A percentile compares a stretch with the other conserved stretches of the same genome.
phyloP scores from a whole-genome alignment of 73 alveolate species.

The Tetrahymena malaccensis region DNA sequence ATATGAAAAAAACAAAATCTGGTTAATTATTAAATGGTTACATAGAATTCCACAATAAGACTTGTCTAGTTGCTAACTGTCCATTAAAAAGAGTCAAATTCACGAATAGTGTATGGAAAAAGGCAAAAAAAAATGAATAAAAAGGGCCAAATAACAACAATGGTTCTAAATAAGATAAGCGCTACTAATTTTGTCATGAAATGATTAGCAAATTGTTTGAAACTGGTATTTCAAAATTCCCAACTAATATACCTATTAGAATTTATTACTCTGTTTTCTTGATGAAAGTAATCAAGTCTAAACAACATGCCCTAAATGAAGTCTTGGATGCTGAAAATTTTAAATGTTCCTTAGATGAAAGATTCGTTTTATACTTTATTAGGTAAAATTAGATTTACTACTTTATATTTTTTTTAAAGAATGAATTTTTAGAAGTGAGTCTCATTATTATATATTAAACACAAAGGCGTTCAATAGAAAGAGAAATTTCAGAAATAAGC shows the following conservation, averaged over 20 bases:
- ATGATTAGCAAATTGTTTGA: conserved; percentile 12
- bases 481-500: conserved; percentile 27
- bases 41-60: conserved; percentile 32
- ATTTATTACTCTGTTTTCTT: conserved; percentile 28
- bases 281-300: conserved; percentile 19
- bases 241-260: conserved; percentile 25
- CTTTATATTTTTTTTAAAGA: too few species aligned
- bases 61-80: conserved; percentile 26
- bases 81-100: conserved; percentile 37
- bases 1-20: conserved; percentile 17
- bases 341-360: conserved; percentile 11
- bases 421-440: too few species aligned
- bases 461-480: conserved; percentile 5
- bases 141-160: background rate
- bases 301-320: conserved; percentile 33
- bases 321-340: conserved; percentile 7
- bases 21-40: conserved; percentile 32
- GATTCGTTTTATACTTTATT: conserved; percentile 3
- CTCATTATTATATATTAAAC: background rate
- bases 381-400: background rate
- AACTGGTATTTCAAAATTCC: conserved; percentile 24
- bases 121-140: conserved; percentile 20
- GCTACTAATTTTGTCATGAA: conserved; percentile 17
- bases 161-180: conserved; percentile 27
- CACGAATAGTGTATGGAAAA: conserved; percentile 17